Evolutionary conservation across 208 protist species (phyloP).

Genomic region (Trypanosoma conorhini): DNA sequence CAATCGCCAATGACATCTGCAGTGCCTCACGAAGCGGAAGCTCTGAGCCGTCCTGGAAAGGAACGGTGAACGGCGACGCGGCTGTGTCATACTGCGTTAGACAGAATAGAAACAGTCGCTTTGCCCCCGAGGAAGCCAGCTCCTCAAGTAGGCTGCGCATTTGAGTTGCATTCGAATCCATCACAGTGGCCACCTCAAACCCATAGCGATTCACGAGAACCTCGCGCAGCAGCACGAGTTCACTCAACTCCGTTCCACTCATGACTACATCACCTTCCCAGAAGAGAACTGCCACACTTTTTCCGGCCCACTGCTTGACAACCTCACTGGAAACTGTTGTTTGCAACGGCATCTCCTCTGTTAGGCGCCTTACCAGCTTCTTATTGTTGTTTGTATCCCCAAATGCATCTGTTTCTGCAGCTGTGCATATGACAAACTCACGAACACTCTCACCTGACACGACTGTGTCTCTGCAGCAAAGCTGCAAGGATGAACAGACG

Average conservation of each 20-base stretch:
- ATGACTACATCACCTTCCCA: neutral
- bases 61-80: conserved; percentile 17
- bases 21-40: conserved; percentile 28
- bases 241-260: conserved; percentile 27
- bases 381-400: conserved; percentile 11
- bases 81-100: neutral
- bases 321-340: conserved; percentile 13
- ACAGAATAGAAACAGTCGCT: conserved; percentile 43
- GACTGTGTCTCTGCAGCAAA: conserved; percentile 20
- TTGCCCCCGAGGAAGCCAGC: conserved; percentile 1
- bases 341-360: conserved; percentile 16
- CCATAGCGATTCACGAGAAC: conserved; percentile 38
- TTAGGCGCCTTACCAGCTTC: conserved; percentile 20
- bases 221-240: conserved; percentile 44
- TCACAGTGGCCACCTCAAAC: conserved; percentile 32
- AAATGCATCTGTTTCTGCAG: conserved; percentile 1
- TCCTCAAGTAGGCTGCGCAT: conserved; percentile 6
- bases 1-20: conserved; percentile 7
- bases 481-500: conserved; percentile 11
- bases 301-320: conserved; percentile 27
- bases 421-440: conserved; percentile 28
- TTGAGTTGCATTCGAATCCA: conserved; percentile 8
- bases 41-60: conserved; percentile 34
- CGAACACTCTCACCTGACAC: conserved; percentile 10
- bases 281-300: conserved; percentile 34